Conservation (phyloP, 1,284 basidiomycete species). For the Puccinia polysora region DNA sequence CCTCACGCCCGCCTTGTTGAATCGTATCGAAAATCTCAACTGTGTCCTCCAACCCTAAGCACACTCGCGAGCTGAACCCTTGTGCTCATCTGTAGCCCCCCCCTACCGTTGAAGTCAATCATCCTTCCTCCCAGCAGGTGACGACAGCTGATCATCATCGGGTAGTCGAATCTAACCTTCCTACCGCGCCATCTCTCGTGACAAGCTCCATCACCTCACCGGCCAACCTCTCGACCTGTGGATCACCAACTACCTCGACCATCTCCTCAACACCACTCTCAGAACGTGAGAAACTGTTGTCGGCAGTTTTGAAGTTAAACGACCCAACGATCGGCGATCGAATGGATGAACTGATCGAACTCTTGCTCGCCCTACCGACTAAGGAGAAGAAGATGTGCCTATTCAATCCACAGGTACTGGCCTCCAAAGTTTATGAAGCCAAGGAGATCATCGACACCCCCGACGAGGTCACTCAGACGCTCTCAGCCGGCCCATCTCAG, state of each 20-base stretch:
- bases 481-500: not conserved
- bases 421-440: slow-evolving; percentile 72
- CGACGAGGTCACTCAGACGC: slow-evolving; percentile 58
- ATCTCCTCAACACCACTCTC: slow-evolving; percentile 58
- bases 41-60: no score
- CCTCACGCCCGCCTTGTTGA: not conserved
- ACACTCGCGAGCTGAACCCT: no score
- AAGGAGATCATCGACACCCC: slow-evolving; percentile 62
- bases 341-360: slow-evolving; percentile 65
- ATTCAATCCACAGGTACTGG: slow-evolving; percentile 75
- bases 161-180: not conserved
- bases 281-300: slow-evolving; percentile 69
- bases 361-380: slow-evolving; percentile 76
- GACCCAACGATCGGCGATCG: slow-evolving; percentile 50
- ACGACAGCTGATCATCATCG: not conserved
- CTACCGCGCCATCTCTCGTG: not conserved
- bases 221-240: slow-evolving; percentile 29
- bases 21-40: not conserved
- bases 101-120: no score
- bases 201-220: slow-evolving; percentile 32
- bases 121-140: not conserved
- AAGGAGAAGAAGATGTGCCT: slow-evolving; percentile 81
- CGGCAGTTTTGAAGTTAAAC: slow-evolving; percentile 61
- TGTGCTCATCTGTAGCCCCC: no score
- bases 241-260: slow-evolving; percentile 27